These are phyloP conservation scores for Hypomontagnella monticulosa DNA, from an alignment of 495 filamentous ascomycete genomes.

Conservation along the genomic window DNA sequence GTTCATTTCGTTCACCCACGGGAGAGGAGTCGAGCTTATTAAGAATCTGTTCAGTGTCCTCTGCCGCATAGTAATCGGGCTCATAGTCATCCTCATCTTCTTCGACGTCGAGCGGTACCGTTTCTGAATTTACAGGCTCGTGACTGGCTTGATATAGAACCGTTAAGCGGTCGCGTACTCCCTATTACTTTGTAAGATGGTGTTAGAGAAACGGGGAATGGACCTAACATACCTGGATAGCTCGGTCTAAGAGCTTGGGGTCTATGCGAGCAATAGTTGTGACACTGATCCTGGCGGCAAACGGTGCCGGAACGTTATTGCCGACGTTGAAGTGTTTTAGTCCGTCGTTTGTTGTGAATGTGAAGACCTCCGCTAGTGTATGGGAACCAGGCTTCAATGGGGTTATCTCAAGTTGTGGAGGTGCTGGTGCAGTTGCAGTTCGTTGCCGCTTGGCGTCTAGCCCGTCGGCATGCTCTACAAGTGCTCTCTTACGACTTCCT, in stretches of 20 bases:
- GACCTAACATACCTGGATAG: slow-evolving; percentile 68
- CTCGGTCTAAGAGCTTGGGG: slow-evolving; percentile 68
- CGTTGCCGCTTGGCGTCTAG: slow-evolving; percentile 57
- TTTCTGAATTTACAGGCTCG: slow-evolving; percentile 58
- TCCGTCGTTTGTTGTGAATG: slow-evolving; percentile 76
- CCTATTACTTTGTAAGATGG: slow-evolving; percentile 48
- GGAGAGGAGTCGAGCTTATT: slow-evolving; percentile 74
- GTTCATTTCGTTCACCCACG: slow-evolving; percentile 55
- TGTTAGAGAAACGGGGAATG: slow-evolving; percentile 57
- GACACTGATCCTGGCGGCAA: slow-evolving; percentile 80
- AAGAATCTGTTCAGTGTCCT: slow-evolving; percentile 75
- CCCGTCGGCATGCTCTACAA: slow-evolving; percentile 71
- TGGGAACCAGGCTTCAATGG: slow-evolving; percentile 77
- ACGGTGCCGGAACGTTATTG: slow-evolving; percentile 70
- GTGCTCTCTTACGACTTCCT: slow-evolving; percentile 75
- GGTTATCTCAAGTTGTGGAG: slow-evolving; percentile 63
- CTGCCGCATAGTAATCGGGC: slow-evolving; percentile 77
- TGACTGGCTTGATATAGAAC: slow-evolving; percentile 51
- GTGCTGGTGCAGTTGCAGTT: slow-evolving; percentile 39
- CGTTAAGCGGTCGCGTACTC: slow-evolving; percentile 50
- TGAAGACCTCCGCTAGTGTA: slow-evolving; percentile 82
- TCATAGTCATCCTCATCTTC: slow-evolving; percentile 93
- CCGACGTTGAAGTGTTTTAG: slow-evolving; percentile 84
- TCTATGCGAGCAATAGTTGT: slow-evolving; percentile 73
- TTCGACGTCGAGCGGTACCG: slow-evolving; percentile 62